Percentiles rank a stretch among this genome's conserved stretches.
phyloP scores from a whole-genome alignment of 495 filamentous ascomycete genomes.

The Aspergillus leporis region DNA sequence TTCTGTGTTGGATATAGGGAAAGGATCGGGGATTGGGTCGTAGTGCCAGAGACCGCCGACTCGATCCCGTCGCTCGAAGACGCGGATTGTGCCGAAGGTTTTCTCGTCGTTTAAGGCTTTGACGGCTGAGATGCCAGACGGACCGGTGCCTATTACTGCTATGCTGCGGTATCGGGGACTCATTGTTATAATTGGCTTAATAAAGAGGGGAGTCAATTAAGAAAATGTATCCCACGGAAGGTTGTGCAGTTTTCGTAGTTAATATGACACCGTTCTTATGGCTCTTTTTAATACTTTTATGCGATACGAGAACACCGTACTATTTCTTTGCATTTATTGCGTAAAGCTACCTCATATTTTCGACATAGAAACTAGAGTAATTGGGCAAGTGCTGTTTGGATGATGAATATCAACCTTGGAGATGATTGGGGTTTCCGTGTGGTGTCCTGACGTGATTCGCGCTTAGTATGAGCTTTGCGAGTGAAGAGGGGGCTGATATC shows the following conservation, averaged over 20 bases:
- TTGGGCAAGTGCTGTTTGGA: background rate
- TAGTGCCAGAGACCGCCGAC: slow-evolving; percentile 52
- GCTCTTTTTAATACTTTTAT: no score
- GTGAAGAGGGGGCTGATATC: no score
- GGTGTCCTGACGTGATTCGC: slow-evolving; percentile 6
- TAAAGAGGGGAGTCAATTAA: background rate
- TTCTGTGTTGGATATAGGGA: slow-evolving; percentile 5
- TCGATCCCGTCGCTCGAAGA: slow-evolving; percentile 53
- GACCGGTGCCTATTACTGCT: slow-evolving; percentile 55
- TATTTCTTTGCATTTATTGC: background rate
- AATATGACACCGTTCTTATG: no score
- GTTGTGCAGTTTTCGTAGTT: no score
- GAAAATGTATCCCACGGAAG: background rate
- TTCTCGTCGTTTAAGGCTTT: slow-evolving; percentile 54
- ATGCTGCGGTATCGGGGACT: slow-evolving; percentile 30
- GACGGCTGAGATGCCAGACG: slow-evolving; percentile 52
- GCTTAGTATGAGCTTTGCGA: slow-evolving; percentile 10
- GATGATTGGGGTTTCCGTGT: background rate
- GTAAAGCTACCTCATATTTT: slow-evolving; percentile 16
- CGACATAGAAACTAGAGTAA: slow-evolving; percentile 13
- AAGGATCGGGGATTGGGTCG: slow-evolving; percentile 23
- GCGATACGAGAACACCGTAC: background rate
- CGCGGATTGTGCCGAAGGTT: slow-evolving; percentile 48
- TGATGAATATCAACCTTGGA: background rate
- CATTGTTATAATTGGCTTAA: slow-evolving; percentile 15